Base-by-base conservation (phyloP, 495 filamentous ascomycete species). In the Podospora bellae-mahoneyi region DNA sequence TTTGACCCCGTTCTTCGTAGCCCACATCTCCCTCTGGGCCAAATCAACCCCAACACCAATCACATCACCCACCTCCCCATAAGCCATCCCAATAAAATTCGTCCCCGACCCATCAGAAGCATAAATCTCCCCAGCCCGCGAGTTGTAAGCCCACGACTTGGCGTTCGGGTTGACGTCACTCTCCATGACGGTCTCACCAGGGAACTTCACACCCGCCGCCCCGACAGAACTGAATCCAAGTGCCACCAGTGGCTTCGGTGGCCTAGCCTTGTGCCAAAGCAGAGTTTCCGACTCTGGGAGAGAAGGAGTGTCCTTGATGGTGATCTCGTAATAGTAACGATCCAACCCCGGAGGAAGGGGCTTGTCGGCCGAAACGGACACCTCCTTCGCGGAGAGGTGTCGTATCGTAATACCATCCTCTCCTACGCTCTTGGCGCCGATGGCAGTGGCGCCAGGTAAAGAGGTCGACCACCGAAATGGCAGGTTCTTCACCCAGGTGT, bases 41-140 rank as follows among this genome's bases (percentile, higher is more conserved):
- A 74, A 32, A 54, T 76, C 71, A 4, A 76, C 74, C 0, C 72
- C 74, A 19, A 59, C 64, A 4, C 74, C 74, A 3, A 76, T 68
- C 53, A 66, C 71, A 54, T 74, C 72, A 3, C 74, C 74, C 0
- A 64, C 64, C 26, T 44, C 6, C 20, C 73, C 59, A 27, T 27
- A 13, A 55, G n/a, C 3, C 54, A 60, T 27, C 3, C 53, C 54
- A 10, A 66, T 57, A 9, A 23, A 27, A 7, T 23, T 48, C n/a
- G 16, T 54, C 5, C 54, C 54, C 15, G 0, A 1, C 0, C 65
- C 56, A 16, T 32, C 27, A 26, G 64, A 64, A 0, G 30, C 39
- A 20, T 65, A 72, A 39, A 75, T 6, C 1, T 44, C 68, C 4
- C 72, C 74, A 18, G 68, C 66, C 28, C 73, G 69, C 0, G 55